A percentile compares a stretch with the other conserved stretches of the same genome.
phyloP scores from a whole-genome alignment of 257 asterid species.

The Echites panduratus region DNA sequence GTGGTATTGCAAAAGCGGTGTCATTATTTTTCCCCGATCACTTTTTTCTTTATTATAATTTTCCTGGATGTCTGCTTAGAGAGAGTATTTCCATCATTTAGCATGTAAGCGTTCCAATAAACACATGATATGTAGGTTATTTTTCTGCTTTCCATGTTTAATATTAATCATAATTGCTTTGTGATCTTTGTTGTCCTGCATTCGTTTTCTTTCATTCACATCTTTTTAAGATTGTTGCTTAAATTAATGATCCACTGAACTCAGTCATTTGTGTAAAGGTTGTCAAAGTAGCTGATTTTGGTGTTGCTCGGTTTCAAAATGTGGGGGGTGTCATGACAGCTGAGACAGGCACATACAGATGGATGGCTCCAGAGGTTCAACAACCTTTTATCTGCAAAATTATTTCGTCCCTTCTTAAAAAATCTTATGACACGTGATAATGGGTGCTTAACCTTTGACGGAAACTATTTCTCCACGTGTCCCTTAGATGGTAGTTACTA shows the following conservation, averaged over 20 bases:
- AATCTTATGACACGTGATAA: not conserved
- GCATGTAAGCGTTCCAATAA: not conserved
- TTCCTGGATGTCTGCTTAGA: not conserved
- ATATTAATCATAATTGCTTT: not conserved
- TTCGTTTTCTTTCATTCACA: not conserved
- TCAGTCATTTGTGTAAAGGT: constrained; percentile 25
- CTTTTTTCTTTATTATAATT: not conserved
- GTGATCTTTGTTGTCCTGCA: not conserved
- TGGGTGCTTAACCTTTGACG: not conserved
- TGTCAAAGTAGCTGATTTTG: constrained; percentile 47
- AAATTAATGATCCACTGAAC: constrained; percentile 30
- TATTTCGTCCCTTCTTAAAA: not conserved
- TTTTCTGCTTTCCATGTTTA: not conserved
- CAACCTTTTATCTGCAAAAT: constrained; percentile 3
- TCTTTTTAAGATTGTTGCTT: constrained; percentile 7
- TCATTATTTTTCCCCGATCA: not conserved
- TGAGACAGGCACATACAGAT: constrained; percentile 41
- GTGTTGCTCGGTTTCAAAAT: constrained; percentile 38
- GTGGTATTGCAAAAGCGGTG: too few species aligned
- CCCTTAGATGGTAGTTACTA: not conserved
- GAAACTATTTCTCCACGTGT: not conserved
- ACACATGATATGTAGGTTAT: not conserved
- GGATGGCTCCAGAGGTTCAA: constrained; percentile 47
- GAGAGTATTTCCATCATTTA: not conserved
- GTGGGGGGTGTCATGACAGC: constrained; percentile 42